Evolutionary conservation across 202 grass and related monocot genomes (phyloP).

Genomic region (Setaria italica): DNA sequence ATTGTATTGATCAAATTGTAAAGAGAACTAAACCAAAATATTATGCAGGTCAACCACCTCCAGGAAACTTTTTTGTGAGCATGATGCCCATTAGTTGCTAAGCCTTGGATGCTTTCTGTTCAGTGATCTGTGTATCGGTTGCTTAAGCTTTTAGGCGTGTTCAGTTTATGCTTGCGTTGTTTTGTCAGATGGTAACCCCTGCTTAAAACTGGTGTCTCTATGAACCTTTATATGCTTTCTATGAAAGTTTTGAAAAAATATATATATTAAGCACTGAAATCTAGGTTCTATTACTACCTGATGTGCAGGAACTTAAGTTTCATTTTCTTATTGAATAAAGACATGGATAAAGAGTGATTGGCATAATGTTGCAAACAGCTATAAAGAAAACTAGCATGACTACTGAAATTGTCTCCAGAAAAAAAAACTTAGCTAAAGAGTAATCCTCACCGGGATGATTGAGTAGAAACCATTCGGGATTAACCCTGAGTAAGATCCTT

Average conservation of each 20-base stretch:
- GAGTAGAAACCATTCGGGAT: conserved; percentile 99
- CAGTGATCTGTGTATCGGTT: background rate
- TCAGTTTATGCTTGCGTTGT: background rate
- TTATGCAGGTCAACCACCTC: background rate
- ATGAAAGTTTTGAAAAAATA: background rate
- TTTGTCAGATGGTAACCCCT: background rate
- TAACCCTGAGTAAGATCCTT: conserved; percentile 75
- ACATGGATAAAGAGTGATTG: conserved; percentile 20
- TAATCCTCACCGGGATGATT: conserved; percentile 84
- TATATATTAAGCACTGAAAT: conserved; percentile 9
- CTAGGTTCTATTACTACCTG: conserved; percentile 18
- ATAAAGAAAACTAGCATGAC: conserved; percentile 18
- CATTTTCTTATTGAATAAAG: conserved; percentile 29
- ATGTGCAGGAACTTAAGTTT: conserved; percentile 32
- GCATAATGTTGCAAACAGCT: conserved; percentile 15
- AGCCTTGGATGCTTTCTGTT: background rate
- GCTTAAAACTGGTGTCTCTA: background rate
- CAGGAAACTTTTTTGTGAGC: too few relatives aligned
- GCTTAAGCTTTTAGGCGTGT: background rate
- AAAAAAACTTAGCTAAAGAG: background rate
- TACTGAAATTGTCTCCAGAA: conserved; percentile 25
- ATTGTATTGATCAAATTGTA: conserved; percentile 25
- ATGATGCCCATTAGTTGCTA: background rate
- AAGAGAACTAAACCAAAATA: conserved; percentile 17
- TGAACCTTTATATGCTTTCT: background rate